Evolutionary conservation across 148 eudicot species (phyloP).

Genomic region (Silene latifolia): DNA sequence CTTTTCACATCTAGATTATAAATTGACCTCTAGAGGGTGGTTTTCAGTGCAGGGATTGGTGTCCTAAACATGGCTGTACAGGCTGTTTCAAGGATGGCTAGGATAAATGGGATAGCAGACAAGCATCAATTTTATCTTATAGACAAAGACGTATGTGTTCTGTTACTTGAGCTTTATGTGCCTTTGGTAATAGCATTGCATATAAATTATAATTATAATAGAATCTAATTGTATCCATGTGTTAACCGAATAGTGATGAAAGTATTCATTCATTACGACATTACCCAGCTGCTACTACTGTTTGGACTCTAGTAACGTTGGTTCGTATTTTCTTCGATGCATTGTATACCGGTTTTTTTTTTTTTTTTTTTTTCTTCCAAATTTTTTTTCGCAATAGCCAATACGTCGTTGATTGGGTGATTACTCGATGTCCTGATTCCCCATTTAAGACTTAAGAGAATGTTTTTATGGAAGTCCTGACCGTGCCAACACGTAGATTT

Average conservation of each 20-base stretch:
- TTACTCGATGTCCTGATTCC: neutral
- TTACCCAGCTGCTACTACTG: neutral
- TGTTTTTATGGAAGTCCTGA: too few species aligned
- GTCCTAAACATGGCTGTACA: conserved; percentile 86
- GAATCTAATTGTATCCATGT: neutral
- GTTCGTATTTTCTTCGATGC: neutral
- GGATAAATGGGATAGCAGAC: conserved; percentile 40
- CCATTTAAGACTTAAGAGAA: neutral
- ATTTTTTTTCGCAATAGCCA: neutral
- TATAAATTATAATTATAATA: neutral
- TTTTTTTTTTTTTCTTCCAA: neutral
- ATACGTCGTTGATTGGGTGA: neutral
- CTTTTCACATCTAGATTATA: neutral
- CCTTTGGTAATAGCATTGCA: conserved; percentile 9
- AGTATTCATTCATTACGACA: neutral
- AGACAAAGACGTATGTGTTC: conserved; percentile 76
- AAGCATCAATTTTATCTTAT: conserved; percentile 83
- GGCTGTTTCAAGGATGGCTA: conserved; percentile 80
- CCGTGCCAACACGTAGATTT: too few species aligned
- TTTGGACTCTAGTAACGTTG: neutral
- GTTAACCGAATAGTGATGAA: neutral
- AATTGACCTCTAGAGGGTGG: conserved; percentile 22
- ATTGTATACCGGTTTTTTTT: neutral
- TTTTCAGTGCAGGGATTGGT: conserved; percentile 98
- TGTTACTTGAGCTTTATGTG: neutral